Evolutionary conservation across 2,329 filamentous ascomycete genomes (phyloP).

Genomic region (Diaporthe amygdali): DNA sequence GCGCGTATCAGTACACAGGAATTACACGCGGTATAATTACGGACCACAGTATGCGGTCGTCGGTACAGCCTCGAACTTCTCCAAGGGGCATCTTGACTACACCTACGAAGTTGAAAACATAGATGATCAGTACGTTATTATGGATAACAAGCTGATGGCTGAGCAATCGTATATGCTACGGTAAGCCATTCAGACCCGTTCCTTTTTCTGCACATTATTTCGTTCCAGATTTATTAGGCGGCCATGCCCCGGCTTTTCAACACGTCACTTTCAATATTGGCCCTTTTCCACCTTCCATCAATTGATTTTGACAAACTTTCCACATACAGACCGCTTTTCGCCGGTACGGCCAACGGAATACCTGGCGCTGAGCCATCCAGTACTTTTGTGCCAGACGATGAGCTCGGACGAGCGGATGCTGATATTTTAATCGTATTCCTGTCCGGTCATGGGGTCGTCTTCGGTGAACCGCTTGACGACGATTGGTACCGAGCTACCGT

Average conservation of each 20-base stretch:
- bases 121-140: neutral
- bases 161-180: neutral
- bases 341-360: neutral
- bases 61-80: neutral
- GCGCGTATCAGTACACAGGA: neutral
- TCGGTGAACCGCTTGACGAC: neutral
- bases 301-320: neutral
- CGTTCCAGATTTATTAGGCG: too few species aligned
- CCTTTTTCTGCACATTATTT: neutral
- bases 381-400: neutral
- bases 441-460: neutral
- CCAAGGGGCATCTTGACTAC: neutral
- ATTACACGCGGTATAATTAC: conserved; percentile 20
- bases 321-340: neutral
- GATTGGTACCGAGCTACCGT: neutral
- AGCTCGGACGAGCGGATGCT: neutral
- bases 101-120: conserved; percentile 9
- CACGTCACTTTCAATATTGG: neutral
- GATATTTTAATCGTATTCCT: neutral
- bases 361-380: neutral
- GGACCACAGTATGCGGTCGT: neutral
- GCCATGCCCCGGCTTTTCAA: neutral
- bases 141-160: neutral
- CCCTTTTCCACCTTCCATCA: neutral
- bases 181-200: neutral